These are phyloP conservation scores for Colletotrichum spaethianum DNA, from an alignment of 2,329 filamentous ascomycete genomes.

Conservation along the genomic window DNA sequence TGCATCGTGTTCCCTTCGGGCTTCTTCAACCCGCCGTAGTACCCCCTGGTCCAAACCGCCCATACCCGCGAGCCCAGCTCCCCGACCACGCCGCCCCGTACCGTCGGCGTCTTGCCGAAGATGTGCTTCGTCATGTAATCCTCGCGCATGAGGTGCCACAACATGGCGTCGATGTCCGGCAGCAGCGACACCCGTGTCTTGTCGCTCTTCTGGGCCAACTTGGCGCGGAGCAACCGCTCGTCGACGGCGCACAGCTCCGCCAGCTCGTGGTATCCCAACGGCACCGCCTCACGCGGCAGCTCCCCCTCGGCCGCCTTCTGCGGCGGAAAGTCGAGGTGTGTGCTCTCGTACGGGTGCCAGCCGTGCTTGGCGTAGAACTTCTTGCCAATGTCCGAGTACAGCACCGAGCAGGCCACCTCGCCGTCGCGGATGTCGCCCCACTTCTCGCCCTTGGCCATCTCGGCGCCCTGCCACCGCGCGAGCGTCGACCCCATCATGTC, in stretches of 20 bases:
- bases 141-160: conserved; percentile 87
- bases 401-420: conserved; percentile 76
- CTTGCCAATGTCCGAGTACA: conserved; percentile 91
- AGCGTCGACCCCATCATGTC: conserved; percentile 69
- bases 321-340: conserved; percentile 77
- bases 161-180: conserved; percentile 77
- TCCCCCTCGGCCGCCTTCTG: conserved; percentile 37
- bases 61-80: conserved; percentile 72
- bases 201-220: conserved; percentile 59
- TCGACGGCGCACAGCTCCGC: conserved; percentile 74
- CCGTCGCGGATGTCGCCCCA: conserved; percentile 42
- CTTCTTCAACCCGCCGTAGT: conserved; percentile 68
- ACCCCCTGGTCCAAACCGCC: conserved; percentile 80
- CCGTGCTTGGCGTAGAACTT: conserved; percentile 83
- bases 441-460: conserved; percentile 44
- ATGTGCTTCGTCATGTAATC: conserved; percentile 80
- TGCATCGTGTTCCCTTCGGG: conserved; percentile 77
- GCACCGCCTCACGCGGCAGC: conserved; percentile 48
- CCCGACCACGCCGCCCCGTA: conserved; percentile 80
- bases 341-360: conserved; percentile 82
- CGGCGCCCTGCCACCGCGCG: conserved; percentile 51
- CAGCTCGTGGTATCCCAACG: conserved; percentile 73
- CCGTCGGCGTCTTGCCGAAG: conserved; percentile 66
- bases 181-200: conserved; percentile 74
- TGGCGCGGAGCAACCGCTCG: conserved; percentile 70